These are phyloP conservation scores for Phytophthora pisi DNA, from an alignment of 352 stramenopile species.

Conservation along the genomic window DNA sequence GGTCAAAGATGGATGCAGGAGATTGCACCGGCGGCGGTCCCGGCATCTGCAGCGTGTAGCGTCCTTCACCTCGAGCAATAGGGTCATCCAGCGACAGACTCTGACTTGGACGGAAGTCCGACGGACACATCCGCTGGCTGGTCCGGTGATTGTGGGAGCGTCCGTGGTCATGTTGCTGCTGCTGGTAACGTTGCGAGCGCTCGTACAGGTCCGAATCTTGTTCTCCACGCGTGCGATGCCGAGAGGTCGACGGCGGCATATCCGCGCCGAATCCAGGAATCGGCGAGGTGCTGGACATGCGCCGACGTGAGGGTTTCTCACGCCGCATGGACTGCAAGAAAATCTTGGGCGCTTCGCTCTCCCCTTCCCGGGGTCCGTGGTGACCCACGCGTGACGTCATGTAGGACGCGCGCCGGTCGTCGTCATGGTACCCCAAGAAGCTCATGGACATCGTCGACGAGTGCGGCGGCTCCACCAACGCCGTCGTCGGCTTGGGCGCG, in stretches of 20 bases:
- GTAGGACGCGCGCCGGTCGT: conserved; percentile 63
- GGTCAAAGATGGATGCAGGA: conserved; percentile 72
- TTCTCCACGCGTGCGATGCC: conserved; percentile 23
- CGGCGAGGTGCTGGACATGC: conserved; percentile 40
- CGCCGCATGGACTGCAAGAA: conserved; percentile 76
- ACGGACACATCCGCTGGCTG: conserved; percentile 44
- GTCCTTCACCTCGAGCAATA: conserved; percentile 38
- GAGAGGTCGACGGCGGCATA: conserved; percentile 23
- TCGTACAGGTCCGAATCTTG: conserved; percentile 33
- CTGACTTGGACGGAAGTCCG: conserved; percentile 43
- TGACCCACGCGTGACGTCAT: conserved; percentile 46
- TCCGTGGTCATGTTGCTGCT: conserved; percentile 33
- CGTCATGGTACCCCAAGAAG: conserved; percentile 72
- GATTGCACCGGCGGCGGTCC: conserved; percentile 22
- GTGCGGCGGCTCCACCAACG: conserved; percentile 56
- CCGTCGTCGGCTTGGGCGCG: conserved; percentile 53
- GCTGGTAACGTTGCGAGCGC: conserved; percentile 30
- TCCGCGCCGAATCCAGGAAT: conserved; percentile 32
- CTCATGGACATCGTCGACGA: conserved; percentile 62
- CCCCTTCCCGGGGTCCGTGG: conserved; percentile 14
- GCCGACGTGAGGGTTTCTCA: conserved; percentile 31
- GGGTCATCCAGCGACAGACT: conserved; percentile 46
- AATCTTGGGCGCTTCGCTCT: conserved; percentile 60
- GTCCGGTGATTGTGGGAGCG: conserved; percentile 24
- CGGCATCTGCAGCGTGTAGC: conserved; percentile 41